Evolutionary conservation across 768 basidiomycete genomes (phyloP), one percentile per base, ranked within the genome.

Genomic region (Myochromella boudieri): DNA sequence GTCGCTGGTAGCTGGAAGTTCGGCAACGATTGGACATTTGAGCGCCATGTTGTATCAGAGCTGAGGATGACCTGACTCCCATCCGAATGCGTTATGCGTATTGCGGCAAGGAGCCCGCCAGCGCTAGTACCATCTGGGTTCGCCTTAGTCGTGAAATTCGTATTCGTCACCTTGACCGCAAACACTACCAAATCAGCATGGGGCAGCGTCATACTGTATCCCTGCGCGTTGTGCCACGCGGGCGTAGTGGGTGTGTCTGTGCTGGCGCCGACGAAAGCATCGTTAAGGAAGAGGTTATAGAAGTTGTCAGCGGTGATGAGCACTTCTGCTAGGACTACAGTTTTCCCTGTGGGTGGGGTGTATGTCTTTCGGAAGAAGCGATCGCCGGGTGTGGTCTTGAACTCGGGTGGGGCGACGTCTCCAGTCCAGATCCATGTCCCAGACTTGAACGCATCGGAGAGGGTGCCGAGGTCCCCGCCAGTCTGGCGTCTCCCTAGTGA

Each of bases 31-130:
- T 37, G 1, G 6, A 33, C 33, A 12, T 33, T 51, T 9, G 53
- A 44, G 5, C 25, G 36, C 53, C 53, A 54, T 27, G 25, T 29
- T 14, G 17, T 34, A 22, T 50, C 53, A 29, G 45, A 50, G 0
- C 37, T 17, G 2, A 54, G 34, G 31, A 46, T 8, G 27, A 25
- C 38, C 29, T 54, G 45, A 14, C 48, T 47, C 7, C 32, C 49
- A 20, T 54, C 53, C 6, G 53, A 50, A 24, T 47, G 49, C 9
- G 53, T 54, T 3, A 54, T 51, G 7, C 53, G 53, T 25, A 54
- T 49, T 9, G 49, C 45, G 3, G 32, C 44, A 34, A 54, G 45
- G 27, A 54, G 32, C n/a, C n/a, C n/a, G 21, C 42, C 53, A 20
- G 53, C 53, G 25, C 48, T 41, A 12, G 50, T 54, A 15, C 37